Evolutionary conservation across 805 yeast species (phyloP).

Genomic region (Wickerhamiella australiensis): DNA sequence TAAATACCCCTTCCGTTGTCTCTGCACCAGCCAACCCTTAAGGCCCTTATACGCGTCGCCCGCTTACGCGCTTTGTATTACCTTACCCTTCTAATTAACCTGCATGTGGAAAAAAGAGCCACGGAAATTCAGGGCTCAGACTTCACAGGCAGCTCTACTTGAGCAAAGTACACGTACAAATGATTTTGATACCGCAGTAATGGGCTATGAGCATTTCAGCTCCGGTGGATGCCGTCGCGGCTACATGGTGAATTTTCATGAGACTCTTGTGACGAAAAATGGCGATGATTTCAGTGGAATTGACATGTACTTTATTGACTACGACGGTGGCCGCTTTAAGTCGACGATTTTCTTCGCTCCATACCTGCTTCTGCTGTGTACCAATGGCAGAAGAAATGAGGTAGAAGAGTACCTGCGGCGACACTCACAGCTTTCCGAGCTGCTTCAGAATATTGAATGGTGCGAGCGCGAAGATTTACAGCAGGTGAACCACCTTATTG

Average conservation of each 20-base stretch:
- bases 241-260: slow-evolving; percentile 92
- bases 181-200: slow-evolving; percentile 37
- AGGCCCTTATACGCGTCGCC: slow-evolving; percentile 6
- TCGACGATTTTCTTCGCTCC: slow-evolving; percentile 77
- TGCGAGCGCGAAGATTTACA: slow-evolving; percentile 67
- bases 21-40: too few relatives aligned
- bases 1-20: too few relatives aligned
- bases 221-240: slow-evolving; percentile 64
- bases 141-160: slow-evolving; percentile 6
- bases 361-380: slow-evolving; percentile 61
- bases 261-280: slow-evolving; percentile 42
- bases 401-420: slow-evolving; percentile 57
- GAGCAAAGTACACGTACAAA: not conserved
- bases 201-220: slow-evolving; percentile 80
- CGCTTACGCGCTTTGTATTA: not conserved
- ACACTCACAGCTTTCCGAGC: slow-evolving; percentile 9
- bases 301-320: slow-evolving; percentile 87
- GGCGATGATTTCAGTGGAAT: slow-evolving; percentile 74
- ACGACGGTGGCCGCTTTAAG: slow-evolving; percentile 93
- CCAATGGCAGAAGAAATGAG: slow-evolving; percentile 45
- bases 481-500: slow-evolving; percentile 76
- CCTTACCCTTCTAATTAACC: slow-evolving; percentile 6
- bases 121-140: slow-evolving; percentile 4
- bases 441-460: slow-evolving; percentile 58
- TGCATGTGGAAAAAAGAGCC: slow-evolving; percentile 10